Base-by-base conservation (phyloP, 805 yeast genomes). In the Kuraishia ogatae region DNA sequence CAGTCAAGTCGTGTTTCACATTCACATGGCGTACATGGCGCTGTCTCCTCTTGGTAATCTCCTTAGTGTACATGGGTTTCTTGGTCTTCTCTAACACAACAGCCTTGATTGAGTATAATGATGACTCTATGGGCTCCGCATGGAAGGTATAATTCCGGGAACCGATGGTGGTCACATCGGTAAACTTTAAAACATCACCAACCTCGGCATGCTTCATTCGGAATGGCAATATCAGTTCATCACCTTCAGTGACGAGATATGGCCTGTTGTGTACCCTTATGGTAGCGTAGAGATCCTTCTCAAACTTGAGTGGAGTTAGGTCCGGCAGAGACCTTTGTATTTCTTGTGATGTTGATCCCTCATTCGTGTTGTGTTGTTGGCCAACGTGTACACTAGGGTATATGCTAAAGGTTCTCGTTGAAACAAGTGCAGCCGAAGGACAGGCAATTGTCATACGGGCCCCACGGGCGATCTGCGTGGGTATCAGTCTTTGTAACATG, bases 211-310 rank as follows among this genome's bases (percentile, higher is more conserved):
- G 80, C 62, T 83, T 85, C 75, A 94, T 66, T 59, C 83, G 80
- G 70, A 81, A 92, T 2, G 97, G 97, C 47, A 94, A 70, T 23
- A 83, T 79, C 53, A 94, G 80, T 60, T 77, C 80, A 69, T 94
- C 99, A 22, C 99, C 99, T 61, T 85, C 82, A 24, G 98, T 91
- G 19, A 94, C 94, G 58, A 94, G 74, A 65, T 89, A 91, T 49
- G 94, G 89, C 70, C 90, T 83, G 69, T 85, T 82, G 73, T 90
- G 94, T 46, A 94, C 80, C 61, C 82, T 83, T 60, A 93, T 79
- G 8, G 89, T 77, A 50, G 98, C 98, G 66, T 90, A 94, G 35
- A 93, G 71, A 58, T 81, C 81, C 57, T 81, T 80, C 52, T 84
- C 80, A 53, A 82, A 78, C 64, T 85, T 89, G 58, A 91, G 72